These are phyloP conservation scores for Warburgia ugandensis DNA, from an alignment of 164 flowering plant species.

Conservation along the genomic window DNA sequence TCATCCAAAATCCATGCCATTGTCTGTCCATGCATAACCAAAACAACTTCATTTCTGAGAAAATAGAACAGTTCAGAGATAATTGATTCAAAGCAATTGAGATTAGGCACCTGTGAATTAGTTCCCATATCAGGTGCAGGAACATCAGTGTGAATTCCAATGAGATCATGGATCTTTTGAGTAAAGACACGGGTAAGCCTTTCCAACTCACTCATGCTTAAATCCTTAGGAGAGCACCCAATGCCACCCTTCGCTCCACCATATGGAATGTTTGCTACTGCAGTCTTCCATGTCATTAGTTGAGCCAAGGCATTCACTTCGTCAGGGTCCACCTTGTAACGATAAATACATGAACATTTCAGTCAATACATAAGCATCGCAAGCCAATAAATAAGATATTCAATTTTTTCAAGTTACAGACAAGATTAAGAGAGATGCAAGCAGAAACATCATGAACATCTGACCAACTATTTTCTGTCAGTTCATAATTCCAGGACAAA, in stretches of 20 bases:
- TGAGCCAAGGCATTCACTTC: conserved; percentile 86
- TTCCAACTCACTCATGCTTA: conserved; percentile 57
- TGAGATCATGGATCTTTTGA: conserved; percentile 79
- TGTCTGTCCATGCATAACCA: conserved; percentile 31
- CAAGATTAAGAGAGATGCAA: too few relatives aligned
- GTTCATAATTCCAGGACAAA: too few relatives aligned
- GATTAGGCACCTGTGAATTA: conserved; percentile 52
- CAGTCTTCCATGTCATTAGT: conserved; percentile 88
- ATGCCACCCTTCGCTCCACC: conserved; percentile 91
- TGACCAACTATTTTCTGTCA: too few relatives aligned
- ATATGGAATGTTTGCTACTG: conserved; percentile 69
- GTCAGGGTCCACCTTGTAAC: conserved; percentile 70
- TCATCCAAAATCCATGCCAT: conserved; percentile 93
- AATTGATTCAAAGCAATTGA: neutral
- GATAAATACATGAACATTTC: conserved; percentile 4
- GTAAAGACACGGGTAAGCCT: conserved; percentile 82
- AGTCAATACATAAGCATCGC: too few relatives aligned
- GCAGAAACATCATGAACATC: too few relatives aligned
- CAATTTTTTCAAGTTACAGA: too few relatives aligned
- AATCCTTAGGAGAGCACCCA: conserved; percentile 61
- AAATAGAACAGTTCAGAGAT: neutral
- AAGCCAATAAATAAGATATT: too few relatives aligned
- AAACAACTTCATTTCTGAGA: neutral
- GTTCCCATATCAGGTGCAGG: conserved; percentile 93
- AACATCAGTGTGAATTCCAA: conserved; percentile 68